Evolutionary conservation across 305 asterid genomes (phyloP), one percentile per base, ranked within the genome.

Genomic region (Withania somnifera): DNA sequence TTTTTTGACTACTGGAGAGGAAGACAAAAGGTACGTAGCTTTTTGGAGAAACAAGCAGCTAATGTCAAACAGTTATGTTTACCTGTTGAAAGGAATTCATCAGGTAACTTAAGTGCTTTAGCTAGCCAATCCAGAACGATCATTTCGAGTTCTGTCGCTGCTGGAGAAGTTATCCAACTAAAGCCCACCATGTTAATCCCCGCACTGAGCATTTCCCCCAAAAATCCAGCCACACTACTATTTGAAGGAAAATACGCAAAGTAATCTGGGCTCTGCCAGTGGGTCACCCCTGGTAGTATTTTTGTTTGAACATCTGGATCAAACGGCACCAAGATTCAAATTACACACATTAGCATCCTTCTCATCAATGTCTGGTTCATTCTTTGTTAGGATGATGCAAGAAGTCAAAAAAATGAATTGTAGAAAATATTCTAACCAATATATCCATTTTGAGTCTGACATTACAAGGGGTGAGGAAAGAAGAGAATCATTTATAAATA

Each of bases 161-260:
- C 99, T 66, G 99, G 99, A 75, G 99, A 95, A 51, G 93, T 90
- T 84, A 95, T 92, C 99, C 99, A 95, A 88, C 97, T 95, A 82
- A 95, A 95, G 0, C 99, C 99, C 85, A 95, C 98, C 94, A 93
- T 93, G 87, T 88, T 95, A 85, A 95, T 93, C 50, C 89, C 97
- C 11, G 96, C 97, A 89, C 98, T 93, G 45, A 95, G 97, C 98
- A 95, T 95, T 87, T 95, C 99, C 40, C 99, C 99, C 67, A 95
- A 84, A 82, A 95, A 94, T 63, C 99, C 98, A 0, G 99, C 99
- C 64, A 92, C 82, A 66, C 99, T 95, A 85, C 97, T 93, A 83
- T 95, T 95, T 61, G 92, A 85, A 51, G 97, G 95, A 85, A 85
- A 95, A 84, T 92, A 94, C 5, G 99, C 99, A 82, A 93, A 95